A percentile compares a stretch with the other conserved stretches of the same genome.
phyloP scores from a whole-genome alignment of 2,329 filamentous ascomycete genomes.

The Clarireedia sp. region DNA sequence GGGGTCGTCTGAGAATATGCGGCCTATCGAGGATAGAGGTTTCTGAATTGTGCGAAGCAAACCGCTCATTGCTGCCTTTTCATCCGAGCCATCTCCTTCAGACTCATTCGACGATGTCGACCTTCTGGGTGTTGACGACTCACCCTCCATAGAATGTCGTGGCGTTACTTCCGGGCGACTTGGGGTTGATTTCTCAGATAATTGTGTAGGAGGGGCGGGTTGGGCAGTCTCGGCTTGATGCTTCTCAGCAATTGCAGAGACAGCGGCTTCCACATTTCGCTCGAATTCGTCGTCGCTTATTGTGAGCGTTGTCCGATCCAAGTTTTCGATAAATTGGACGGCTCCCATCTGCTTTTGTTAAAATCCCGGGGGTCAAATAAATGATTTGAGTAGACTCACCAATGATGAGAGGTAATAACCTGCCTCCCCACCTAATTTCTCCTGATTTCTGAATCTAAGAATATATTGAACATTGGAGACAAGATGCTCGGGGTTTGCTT shows the following conservation, averaged over 20 bases:
- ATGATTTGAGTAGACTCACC: constrained; percentile 39
- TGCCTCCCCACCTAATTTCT: constrained; percentile 94
- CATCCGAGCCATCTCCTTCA: constrained; percentile 50
- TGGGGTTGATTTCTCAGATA: constrained; percentile 39
- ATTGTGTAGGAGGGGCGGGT: constrained; percentile 29
- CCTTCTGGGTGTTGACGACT: constrained; percentile 47
- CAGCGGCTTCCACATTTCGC: constrained; percentile 88
- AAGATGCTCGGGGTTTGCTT: constrained; percentile 88
- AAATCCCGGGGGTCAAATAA: constrained; percentile 5
- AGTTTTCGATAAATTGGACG: constrained; percentile 91
- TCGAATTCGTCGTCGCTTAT: constrained; percentile 96
- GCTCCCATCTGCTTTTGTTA: constrained; percentile 62
- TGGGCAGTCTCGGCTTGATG: constrained; percentile 53
- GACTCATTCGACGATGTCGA: constrained; percentile 48
- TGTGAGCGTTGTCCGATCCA: constrained; percentile 88
- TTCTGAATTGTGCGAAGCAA: constrained; percentile 84
- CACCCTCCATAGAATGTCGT: constrained; percentile 51
- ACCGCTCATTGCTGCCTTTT: constrained; percentile 74
- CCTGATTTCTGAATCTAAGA: constrained; percentile 90
- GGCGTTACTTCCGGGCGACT: constrained; percentile 50
- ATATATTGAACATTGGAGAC: constrained; percentile 99
- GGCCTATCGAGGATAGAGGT: constrained; percentile 82
- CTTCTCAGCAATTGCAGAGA: constrained; percentile 89
- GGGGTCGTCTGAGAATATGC: constrained; percentile 77
- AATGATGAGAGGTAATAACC: constrained; percentile 96